Base-by-base conservation (phyloP, 78 protist genomes). In the Emiliania huxleyi region DNA sequence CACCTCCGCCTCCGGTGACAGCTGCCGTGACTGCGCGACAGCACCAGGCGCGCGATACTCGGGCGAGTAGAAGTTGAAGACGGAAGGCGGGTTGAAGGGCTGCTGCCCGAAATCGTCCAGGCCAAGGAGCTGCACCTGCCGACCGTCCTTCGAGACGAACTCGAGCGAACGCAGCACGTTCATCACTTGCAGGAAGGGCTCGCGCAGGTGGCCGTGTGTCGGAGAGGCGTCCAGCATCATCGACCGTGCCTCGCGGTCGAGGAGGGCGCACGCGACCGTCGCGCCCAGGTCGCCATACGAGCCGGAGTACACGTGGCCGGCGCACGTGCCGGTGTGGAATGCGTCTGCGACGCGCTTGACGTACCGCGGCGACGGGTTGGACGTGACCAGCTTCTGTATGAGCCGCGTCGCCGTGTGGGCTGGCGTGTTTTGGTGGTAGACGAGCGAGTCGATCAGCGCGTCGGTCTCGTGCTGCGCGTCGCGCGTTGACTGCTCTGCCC, bases 201-300 rank as follows among this genome's bases (percentile, higher is more conserved):
- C 92, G 43, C 92, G 75, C 52, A 90, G 45, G 22, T 29, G 0
- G 48, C 92, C 92, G 79, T 56, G 22, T 5, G n/a, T 2, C 18
- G 81, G 52, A 79, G 40, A 44, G 35, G 25, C 23, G 38, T 69
- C 79, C 38, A 90, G 79, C 0, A 15, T 8, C 8, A 43, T 2
- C 25, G 48, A 5, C n/a, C 92, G 37, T 0, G 81, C 92, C 92
- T 90, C 92, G 23, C 92, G 92, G 15, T 90, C 92, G 75, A 90
- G 92, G 48, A 90, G 92, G 22, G 43, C 21, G 35, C 79, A n/a
- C n/a, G n/a, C n/a, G n/a, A n/a, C n/a, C n/a, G n/a, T n/a, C n/a
- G n/a, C n/a, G n/a, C n/a, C n/a, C n/a, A n/a, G n/a, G n/a, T n/a
- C n/a, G n/a, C n/a, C n/a, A n/a, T n/a, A n/a, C n/a, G n/a, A n/a